Conservation (phyloP, 179 eudicot genomes). For the Spinacia oleracea region DNA sequence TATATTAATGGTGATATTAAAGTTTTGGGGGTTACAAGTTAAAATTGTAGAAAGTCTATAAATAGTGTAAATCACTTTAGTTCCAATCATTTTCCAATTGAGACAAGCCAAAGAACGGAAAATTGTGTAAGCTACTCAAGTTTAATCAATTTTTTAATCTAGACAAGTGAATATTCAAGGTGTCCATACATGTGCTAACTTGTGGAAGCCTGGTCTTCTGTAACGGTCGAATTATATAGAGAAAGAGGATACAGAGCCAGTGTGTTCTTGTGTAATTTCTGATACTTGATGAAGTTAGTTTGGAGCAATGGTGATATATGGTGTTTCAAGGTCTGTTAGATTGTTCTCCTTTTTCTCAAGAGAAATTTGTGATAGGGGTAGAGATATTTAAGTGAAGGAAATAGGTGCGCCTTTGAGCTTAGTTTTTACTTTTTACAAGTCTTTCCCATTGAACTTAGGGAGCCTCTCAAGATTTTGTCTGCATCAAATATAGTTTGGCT, state of each 20-base stretch:
- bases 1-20: neutral
- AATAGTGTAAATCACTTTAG: too few relatives aligned
- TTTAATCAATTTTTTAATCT: too few relatives aligned
- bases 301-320: neutral
- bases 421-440: neutral
- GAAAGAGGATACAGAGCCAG: too few relatives aligned
- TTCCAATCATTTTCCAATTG: too few relatives aligned
- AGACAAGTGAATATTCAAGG: too few relatives aligned
- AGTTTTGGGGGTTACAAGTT: neutral
- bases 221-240: too few relatives aligned
- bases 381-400: neutral
- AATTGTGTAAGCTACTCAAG: too few relatives aligned
- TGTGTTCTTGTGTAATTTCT: neutral
- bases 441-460: neutral
- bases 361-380: neutral
- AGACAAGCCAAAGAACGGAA: too few relatives aligned
- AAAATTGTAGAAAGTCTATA: too few relatives aligned
- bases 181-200: too few relatives aligned
- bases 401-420: neutral
- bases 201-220: too few relatives aligned
- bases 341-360: neutral
- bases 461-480: neutral
- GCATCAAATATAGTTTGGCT: neutral
- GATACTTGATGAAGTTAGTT: neutral
- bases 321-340: neutral